Percentiles rank a stretch among this genome's conserved stretches.
These are phyloP conservation scores for Aegilops speltoides DNA, from an alignment of 176 grass and related monocot species.

Conservation along the genomic window DNA sequence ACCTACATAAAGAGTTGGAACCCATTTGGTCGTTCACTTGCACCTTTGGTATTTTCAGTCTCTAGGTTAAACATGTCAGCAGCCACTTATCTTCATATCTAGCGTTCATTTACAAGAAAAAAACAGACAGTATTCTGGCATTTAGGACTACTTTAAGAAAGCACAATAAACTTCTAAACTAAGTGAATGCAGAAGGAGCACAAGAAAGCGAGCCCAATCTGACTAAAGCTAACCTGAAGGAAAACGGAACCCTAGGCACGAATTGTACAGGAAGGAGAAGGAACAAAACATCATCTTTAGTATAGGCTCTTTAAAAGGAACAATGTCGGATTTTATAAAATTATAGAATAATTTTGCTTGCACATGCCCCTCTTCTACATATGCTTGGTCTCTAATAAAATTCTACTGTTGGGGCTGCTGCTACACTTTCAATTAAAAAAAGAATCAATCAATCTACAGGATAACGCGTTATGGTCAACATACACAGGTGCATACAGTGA, in stretches of 20 bases:
- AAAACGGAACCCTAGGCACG: background rate
- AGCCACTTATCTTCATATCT: background rate
- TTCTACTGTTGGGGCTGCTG: too few species aligned
- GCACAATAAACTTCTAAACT: background rate
- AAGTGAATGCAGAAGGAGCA: background rate
- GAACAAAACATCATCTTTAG: background rate
- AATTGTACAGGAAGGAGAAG: background rate
- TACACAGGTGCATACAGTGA: background rate
- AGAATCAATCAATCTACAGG: background rate
- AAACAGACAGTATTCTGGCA: background rate
- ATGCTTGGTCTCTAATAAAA: too few species aligned
- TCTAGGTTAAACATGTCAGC: constrained; percentile 1
- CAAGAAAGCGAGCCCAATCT: background rate
- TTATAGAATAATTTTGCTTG: background rate
- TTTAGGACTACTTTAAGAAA: background rate
- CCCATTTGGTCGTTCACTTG: background rate
- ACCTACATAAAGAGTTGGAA: background rate
- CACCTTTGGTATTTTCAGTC: constrained; percentile 1
- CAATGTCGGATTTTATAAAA: background rate
- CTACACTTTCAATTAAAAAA: too few species aligned
- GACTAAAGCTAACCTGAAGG: background rate
- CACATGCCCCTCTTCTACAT: background rate
- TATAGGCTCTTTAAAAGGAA: background rate
- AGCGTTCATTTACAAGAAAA: background rate
- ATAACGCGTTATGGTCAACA: background rate